Evolutionary conservation across 1,139 yeast species (phyloP), one percentile per base, ranked within the genome.

Genomic region (Ogataea hybrid): DNA sequence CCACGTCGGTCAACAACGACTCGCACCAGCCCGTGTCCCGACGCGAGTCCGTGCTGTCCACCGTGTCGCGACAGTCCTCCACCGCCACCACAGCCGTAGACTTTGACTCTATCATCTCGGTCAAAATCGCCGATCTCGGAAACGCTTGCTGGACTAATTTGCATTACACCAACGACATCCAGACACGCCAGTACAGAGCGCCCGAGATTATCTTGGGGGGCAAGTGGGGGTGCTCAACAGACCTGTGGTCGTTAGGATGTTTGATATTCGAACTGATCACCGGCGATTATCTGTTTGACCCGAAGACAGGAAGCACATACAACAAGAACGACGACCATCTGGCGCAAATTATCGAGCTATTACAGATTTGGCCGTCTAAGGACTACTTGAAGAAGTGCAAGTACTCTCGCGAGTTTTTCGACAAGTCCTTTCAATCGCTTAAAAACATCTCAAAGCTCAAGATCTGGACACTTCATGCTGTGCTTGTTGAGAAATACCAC

Each of bases 271-370:
- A 84, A 59, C 64, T 84, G 15, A 66, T 83, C 18, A 83, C 92
- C 0, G 87, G 89, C n/a, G 89, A 82, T 57, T 82, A 79, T 56
- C 63, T 83, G 33, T 83, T 84, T 58, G 88, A 82, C 62, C 90
- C 90, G 2, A 72, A 67, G 46, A 65, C 67, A 28, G 77, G 78
- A 5, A 62, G 65, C 22, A 57, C 62, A 12, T 82, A 80, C 55
- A 66, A 73, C 33, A 80, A 81, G 53, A 85, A 82, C 58, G 90
- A 82, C 51, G 90, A 83, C 54, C 89, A 83, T 59, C 66, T 83
- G 50, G 89, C 89, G 0, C 89, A 82, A 58, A 80, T 83, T 20
- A 73, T 83, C 29, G 92, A 84, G 57, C 62, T 84, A 12, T 50
- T 81, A 36, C 85, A 88, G 5, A 68, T 67, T 20, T 72, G 79